These are phyloP conservation scores for Scleroderma bovista DNA, from an alignment of 768 basidiomycete genomes.

Conservation along the genomic window DNA sequence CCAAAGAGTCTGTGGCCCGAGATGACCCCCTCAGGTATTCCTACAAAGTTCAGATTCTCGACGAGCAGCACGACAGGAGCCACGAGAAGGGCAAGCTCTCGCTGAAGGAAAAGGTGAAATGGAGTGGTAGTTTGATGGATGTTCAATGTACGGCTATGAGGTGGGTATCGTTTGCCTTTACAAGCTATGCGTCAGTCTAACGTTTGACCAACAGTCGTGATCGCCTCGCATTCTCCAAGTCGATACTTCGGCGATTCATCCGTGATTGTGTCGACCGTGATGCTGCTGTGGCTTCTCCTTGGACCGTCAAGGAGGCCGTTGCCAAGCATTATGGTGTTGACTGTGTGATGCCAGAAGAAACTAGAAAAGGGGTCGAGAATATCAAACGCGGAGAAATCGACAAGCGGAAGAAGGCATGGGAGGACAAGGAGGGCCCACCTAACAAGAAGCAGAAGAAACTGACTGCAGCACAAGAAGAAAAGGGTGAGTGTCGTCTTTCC, in stretches of 20 bases:
- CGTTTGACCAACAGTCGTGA: constrained; percentile 62
- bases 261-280: constrained; percentile 94
- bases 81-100: constrained; percentile 53
- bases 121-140: constrained; percentile 76
- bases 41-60: constrained; percentile 85
- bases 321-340: constrained; percentile 83
- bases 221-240: constrained; percentile 92
- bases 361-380: constrained; percentile 68
- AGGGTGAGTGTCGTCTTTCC: constrained; percentile 39
- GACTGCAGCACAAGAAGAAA: constrained; percentile 69
- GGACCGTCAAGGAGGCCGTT: constrained; percentile 86
- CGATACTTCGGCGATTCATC: constrained; percentile 93
- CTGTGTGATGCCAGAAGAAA: constrained; percentile 81
- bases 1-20: constrained; percentile 59
- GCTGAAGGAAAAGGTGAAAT: constrained; percentile 56
- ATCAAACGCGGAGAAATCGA: constrained; percentile 87
- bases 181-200: constrained; percentile 1
- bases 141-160: constrained; percentile 78
- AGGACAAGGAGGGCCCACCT: constrained; percentile 79
- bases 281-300: constrained; percentile 88
- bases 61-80: constrained; percentile 66
- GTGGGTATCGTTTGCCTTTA: constrained; percentile 36
- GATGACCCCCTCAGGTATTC: constrained; percentile 83
- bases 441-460: constrained; percentile 78
- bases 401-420: constrained; percentile 89